Conservation (phyloP, 129 eudicot genomes). For the Rutidosis leptorrhynchoides region DNA sequence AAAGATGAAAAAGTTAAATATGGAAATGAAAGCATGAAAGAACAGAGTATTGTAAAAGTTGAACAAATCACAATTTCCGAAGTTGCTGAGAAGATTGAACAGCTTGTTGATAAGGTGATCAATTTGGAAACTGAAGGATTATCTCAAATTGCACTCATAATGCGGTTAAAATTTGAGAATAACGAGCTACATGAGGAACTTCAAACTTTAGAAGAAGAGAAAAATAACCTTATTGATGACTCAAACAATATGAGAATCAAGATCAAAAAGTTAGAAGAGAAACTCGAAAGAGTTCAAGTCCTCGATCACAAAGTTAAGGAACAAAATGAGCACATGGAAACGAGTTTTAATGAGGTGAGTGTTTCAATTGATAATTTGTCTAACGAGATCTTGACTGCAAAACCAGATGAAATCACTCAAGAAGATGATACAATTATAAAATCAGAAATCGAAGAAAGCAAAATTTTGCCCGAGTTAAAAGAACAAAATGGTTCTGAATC, state of each 20-base stretch:
- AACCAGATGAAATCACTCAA: conserved; percentile 26
- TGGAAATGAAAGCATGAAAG: conserved; percentile 32
- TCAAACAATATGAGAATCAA: conserved; percentile 36
- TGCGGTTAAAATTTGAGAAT: conserved; percentile 45
- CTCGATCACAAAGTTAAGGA: conserved; percentile 37
- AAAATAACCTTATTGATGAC: conserved; percentile 29
- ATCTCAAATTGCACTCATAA: conserved; percentile 51
- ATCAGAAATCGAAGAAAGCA: background rate
- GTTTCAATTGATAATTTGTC: conserved; percentile 39
- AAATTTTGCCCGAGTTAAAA: background rate
- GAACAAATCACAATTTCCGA: conserved; percentile 41
- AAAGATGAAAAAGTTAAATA: conserved; percentile 20
- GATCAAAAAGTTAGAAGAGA: conserved; percentile 51
- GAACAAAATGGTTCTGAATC: conserved; percentile 11
- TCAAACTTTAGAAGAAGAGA: conserved; percentile 41
- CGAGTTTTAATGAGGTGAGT: conserved; percentile 35
- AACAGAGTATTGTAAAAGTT: conserved; percentile 29
- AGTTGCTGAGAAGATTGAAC: conserved; percentile 67
- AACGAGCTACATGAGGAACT: conserved; percentile 45
- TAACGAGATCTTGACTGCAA: conserved; percentile 34
- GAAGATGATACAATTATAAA: conserved; percentile 10
- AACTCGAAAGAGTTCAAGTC: conserved; percentile 36
- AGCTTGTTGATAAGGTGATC: conserved; percentile 59
- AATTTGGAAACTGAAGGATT: conserved; percentile 43
- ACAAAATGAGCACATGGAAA: conserved; percentile 35